Evolutionary conservation across 495 filamentous ascomycete species (phyloP).

Genomic region (Aspergillus nanangensis): DNA sequence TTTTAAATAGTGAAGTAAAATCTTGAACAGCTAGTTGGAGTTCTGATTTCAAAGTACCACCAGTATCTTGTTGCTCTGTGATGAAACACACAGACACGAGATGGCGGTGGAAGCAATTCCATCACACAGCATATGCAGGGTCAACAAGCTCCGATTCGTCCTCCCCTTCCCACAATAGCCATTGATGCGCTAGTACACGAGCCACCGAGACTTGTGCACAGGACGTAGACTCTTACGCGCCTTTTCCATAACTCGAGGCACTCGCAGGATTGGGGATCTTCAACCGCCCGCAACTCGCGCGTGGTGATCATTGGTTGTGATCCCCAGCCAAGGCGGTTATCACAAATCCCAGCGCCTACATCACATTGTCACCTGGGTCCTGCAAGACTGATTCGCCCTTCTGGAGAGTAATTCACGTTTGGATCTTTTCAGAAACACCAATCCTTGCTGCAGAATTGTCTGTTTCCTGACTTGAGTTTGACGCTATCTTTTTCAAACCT

Average conservation of each 20-base stretch:
- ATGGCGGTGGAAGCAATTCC: background rate
- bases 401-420: background rate
- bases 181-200: background rate
- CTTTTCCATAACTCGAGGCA: background rate
- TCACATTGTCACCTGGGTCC: constrained; percentile 12
- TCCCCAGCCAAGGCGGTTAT: constrained; percentile 10
- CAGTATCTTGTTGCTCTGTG: no score
- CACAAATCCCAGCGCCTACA: constrained; percentile 14
- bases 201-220: background rate
- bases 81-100: no score
- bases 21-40: no score
- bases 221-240: background rate
- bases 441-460: background rate
- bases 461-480: no score
- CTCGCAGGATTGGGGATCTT: background rate
- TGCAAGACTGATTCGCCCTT: constrained; percentile 10
- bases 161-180: background rate
- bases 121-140: background rate
- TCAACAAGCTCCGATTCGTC: background rate
- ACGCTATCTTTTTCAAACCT: background rate
- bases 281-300: background rate
- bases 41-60: no score
- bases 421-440: background rate
- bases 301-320: background rate
- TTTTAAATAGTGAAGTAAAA: no score